Base-by-base conservation (phyloP, 345 rosid species). In the Draba incana region DNA sequence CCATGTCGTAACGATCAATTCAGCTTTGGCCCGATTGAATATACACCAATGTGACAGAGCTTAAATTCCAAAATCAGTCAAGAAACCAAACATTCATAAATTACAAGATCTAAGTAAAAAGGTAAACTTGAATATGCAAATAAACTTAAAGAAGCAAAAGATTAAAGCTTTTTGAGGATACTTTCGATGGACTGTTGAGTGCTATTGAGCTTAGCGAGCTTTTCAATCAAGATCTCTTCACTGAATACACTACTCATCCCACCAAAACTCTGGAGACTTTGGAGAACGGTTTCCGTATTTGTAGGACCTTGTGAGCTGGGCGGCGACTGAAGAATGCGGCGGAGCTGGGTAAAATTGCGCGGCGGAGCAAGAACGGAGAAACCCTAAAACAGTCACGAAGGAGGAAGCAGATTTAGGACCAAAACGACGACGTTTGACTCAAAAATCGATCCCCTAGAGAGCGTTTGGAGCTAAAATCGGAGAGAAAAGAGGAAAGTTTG, bases 11-110 rank as follows among this genome's bases (percentile, higher is more conserved):
- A 91, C 98, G 33, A 91, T 96, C 57, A 74, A 77, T 47, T 89
- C 96, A 1, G 98, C 96, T 80, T 91, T 91, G 68, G 81, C 81
- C 50, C 81, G 95, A 71, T 94, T 96, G 75, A 89, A 89, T 76
- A 91, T 91, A 86, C 99, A 94, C 92, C 92, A 91, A 73, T 88
- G 99, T 2, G 99, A 94, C 78, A 91, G 46, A 58, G 99, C 99
- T 93, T 65, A 5, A 5, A 49, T 39, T 8, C 31, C 69, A 25
- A 35, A 30, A 71, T 12, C 13, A 31, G 82, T 84, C 65, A 83
- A 86, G 80, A 75, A 62, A 58, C 60, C 62, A 13, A 66, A 44
- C 9, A 52, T 48, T 20, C 6, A 10, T 16, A 6, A n/a, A 20
- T 47, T 3, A 16, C 43, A 23, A 71, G 72, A 64, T 73, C 66